phyloP scores from a whole-genome alignment of 2,329 filamentous ascomycete genomes.

The Rachicladosporium sp. region DNA sequence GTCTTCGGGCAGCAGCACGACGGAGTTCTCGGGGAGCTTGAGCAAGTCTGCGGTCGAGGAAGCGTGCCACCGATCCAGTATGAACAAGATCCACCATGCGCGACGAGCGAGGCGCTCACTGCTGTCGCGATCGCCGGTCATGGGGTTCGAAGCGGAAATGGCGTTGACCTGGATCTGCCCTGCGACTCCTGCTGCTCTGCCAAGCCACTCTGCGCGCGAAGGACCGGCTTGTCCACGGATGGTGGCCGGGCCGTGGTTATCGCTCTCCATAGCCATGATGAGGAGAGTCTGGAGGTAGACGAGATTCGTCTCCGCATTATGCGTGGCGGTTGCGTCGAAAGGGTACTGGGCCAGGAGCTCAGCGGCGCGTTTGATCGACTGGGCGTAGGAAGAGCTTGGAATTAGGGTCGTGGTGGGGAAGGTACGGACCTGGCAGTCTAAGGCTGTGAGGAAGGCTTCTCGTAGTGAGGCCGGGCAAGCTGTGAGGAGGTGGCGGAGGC shows the following conservation, averaged over 20 bases:
- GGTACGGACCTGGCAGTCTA: conserved; percentile 47
- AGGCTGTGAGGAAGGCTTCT: conserved; percentile 52
- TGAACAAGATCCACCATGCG: conserved; percentile 60
- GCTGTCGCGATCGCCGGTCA: conserved; percentile 43
- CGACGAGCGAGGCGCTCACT: conserved; percentile 51
- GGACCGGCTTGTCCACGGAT: conserved; percentile 34
- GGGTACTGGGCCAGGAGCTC: conserved; percentile 33
- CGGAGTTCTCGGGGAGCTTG: conserved; percentile 50
- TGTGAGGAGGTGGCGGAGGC: conserved; percentile 44
- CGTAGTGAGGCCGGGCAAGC: conserved; percentile 46
- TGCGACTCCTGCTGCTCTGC: conserved; percentile 52
- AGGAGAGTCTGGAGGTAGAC: conserved; percentile 56
- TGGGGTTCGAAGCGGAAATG: conserved; percentile 24
- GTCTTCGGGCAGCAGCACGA: conserved; percentile 49
- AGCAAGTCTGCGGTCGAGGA: conserved; percentile 52
- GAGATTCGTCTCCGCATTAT: conserved; percentile 32
- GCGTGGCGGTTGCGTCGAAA: conserved; percentile 31
- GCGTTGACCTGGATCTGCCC: conserved; percentile 52
- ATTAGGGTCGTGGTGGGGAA: conserved; percentile 31
- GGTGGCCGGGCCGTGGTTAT: conserved; percentile 40
- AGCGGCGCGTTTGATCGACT: conserved; percentile 29
- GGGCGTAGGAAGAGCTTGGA: conserved; percentile 23
- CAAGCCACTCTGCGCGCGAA: conserved; percentile 45
- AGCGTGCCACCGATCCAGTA: conserved; percentile 63
- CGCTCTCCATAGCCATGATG: conserved; percentile 53